Base-by-base conservation (phyloP, 83 land plant genomes). In the Diphasiastrum complanatum region DNA sequence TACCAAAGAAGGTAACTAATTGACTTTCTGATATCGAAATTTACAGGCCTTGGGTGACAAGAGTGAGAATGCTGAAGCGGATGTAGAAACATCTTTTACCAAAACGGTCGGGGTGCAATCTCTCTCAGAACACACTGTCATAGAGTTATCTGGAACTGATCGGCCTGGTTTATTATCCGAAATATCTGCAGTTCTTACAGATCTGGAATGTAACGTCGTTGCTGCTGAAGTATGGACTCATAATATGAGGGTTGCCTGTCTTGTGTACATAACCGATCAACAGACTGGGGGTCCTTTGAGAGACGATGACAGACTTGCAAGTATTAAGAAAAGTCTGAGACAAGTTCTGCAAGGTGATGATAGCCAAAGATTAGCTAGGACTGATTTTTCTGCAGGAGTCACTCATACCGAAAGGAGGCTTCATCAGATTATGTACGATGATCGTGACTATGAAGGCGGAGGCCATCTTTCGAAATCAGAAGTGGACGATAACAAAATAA, bases 191-290 rank as follows among this genome's bases (percentile, higher is more conserved):
- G 59, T 55, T 14, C 19, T 55, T 6, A 30, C 34, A 14, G 35
- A 30, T 27, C 34, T 55, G 11, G 19, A 30, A 14, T 55, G 59
- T 35, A 55, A 55, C 34, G 59, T 55, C 11, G 59, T 55, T 31
- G 59, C 59, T 18, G 59, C 59, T 12, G 59, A 55, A 1, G 59
- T 55, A 27, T 55, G 59, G 59, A 50, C 53, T 27, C 59, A 55
- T 30, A 55, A 32, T 27, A 0, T 30, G 35, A 0, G 59, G 11
- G 59, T 55, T 6, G 59, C 59, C 11, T 55, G 59, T 30, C 14
- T 55, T 6, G 59, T 55, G 16, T 55, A 55, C 19, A 35, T 55
- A 12, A 55, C 59, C 18, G 59, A 55, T 30, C 22, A 50, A 12
- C n/a, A n/a, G n/a, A 35, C 16, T 35, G 59, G 59, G 11, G 59